Base-by-base conservation (phyloP, 306 rosid genomes). In the Urtica urens region DNA sequence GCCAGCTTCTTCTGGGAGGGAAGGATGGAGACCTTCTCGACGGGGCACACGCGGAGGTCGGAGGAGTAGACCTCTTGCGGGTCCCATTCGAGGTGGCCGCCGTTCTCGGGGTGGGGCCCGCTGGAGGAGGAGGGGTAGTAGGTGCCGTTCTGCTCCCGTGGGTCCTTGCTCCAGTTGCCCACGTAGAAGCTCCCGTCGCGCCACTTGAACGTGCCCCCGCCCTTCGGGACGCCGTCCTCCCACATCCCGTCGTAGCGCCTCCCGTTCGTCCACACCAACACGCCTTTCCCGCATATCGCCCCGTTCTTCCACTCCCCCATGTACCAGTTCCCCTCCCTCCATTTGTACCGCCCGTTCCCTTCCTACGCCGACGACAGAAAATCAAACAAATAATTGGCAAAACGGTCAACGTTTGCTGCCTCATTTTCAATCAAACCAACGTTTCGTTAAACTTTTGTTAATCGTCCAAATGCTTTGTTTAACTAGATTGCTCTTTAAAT, bases 1-100 rank as follows among this genome's bases (percentile, higher is more conserved):
- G 95, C 96, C 6, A 88, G 86, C 66, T 66, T 83, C 78, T 87
- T 88, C 34, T 88, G 93, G 3, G 96, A 83, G 4, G 96, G 93
- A 48, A 83, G 49, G 30, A 80, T 44, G 1, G 67, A 57, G 16
- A 83, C 95, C 67, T 81, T 88, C 65, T 88, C 95, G 0, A 77
- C 72, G 0, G 61, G 86, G 39, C 80, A 74, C 30, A 88, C 75
- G 15, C 19, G 22, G 53, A 88, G 62, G 13, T 69, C 79, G 10
- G 6, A 57, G 43, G 49, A 59, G 19, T 76, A 88, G 28, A 88
- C 82, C 18, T 80, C 68, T 21, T 70, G 80, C 34, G 95, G 96
- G 55, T 83, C 77, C 96, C 96, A 88, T 0, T 76, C 74, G 13
- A 60, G 68, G 58, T 76, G 45, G 0, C 62, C 76, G 14, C 72